These are phyloP conservation scores for Geotrichum phurueaensis DNA, from an alignment of 1,139 yeast genomes.

Conservation along the genomic window DNA sequence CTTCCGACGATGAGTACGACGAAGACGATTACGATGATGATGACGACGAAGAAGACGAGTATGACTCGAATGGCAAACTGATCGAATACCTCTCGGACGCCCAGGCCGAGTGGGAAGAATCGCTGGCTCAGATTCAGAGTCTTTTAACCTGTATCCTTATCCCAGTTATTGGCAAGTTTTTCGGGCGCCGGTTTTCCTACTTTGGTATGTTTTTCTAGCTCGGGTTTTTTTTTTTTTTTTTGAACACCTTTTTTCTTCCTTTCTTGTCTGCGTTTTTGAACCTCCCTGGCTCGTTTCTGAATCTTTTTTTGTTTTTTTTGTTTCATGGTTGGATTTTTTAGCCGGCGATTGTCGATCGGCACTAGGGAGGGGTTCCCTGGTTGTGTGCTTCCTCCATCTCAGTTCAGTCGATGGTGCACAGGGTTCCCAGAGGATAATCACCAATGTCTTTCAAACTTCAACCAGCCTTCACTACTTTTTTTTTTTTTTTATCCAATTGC, in stretches of 20 bases:
- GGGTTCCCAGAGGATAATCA: no score
- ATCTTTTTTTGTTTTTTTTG: no score
- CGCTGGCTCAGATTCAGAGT: constrained; percentile 53
- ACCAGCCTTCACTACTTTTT: no score
- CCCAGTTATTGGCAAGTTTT: constrained; percentile 63
- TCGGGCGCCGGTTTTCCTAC: constrained; percentile 61
- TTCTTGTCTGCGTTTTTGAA: background rate
- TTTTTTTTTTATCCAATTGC: background rate
- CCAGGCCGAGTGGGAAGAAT: constrained; percentile 78
- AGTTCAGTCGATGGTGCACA: no score
- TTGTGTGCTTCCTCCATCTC: no score
- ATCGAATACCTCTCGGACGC: constrained; percentile 37
- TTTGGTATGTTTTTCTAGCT: constrained; percentile 25
- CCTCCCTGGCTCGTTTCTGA: no score
- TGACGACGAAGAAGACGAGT: background rate
- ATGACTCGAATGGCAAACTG: background rate
- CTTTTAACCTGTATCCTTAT: constrained; percentile 54
- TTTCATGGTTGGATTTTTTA: no score
- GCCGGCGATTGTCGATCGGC: no score
- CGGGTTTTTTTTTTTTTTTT: background rate
- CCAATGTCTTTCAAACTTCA: no score
- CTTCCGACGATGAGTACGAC: background rate
- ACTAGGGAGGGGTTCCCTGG: no score
- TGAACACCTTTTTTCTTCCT: background rate
- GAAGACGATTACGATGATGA: constrained; percentile 5